Evolutionary conservation across 768 basidiomycete species (phyloP).

Genomic region (Mycena venus): DNA sequence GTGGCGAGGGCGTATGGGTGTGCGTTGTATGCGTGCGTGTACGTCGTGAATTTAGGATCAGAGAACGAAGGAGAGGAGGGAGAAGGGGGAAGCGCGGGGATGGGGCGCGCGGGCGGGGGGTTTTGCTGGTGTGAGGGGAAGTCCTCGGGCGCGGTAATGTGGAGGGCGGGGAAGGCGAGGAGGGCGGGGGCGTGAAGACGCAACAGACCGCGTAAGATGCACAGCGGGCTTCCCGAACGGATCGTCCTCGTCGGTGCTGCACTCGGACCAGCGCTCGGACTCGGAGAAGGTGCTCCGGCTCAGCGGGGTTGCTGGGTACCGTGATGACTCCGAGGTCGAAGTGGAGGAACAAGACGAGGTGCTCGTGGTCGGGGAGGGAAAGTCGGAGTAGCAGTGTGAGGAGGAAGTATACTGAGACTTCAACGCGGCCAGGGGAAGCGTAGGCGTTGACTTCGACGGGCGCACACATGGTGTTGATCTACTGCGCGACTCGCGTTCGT

Average conservation of each 20-base stretch:
- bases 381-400: neutral
- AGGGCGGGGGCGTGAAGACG: neutral
- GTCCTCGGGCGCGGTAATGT: too few species aligned
- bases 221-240: neutral
- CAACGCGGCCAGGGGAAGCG: too few species aligned
- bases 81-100: slow-evolving; percentile 2
- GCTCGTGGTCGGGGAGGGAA: slow-evolving; percentile 5
- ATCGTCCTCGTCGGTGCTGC: neutral
- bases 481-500: too few species aligned
- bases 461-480: neutral
- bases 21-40: too few species aligned
- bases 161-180: neutral
- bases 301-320: slow-evolving; percentile 5
- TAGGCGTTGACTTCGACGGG: slow-evolving; percentile 10
- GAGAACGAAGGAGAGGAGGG: too few species aligned
- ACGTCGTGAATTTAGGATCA: too few species aligned
- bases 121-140: too few species aligned
- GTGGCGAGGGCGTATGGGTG: slow-evolving; percentile 2
- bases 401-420: too few species aligned
- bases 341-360: slow-evolving; percentile 4
- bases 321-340: neutral
- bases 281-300: neutral
- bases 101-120: neutral
- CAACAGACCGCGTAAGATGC: neutral
- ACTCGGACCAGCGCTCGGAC: slow-evolving; percentile 11